Base-by-base conservation (phyloP, 768 basidiomycete species). In the Paxillus involutus region DNA sequence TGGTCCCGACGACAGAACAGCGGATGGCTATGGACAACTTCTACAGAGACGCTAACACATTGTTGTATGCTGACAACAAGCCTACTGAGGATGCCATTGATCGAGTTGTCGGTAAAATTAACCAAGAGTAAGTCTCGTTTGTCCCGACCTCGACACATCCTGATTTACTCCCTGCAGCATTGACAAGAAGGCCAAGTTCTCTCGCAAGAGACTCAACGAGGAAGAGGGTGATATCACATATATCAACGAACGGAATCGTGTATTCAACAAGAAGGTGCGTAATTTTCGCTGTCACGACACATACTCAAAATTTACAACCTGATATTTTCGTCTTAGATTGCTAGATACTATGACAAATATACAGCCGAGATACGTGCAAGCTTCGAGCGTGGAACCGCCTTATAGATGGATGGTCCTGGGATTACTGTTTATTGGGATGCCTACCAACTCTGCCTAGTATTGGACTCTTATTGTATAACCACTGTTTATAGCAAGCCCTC, bases 241-340 rank as follows among this genome's bases (percentile, higher is more conserved):
- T 69, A 99, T 99, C 82, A 99, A 99, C 78, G 93, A 98, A 72
- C 88, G 89, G 72, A 95, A 98, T 72, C 84, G 93, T 58, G 94
- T 97, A 44, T 98, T 97, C 81, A 97, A 98, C 83, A 94, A 94
- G 76, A 97, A 96, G 88, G 91, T 86, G 26, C 16, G 71, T 59
- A 19, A 36, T 11, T 26, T 32, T 30, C 43, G 32, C 41, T 36
- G 39, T 48, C 11, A 44, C 48, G 9, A 19, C 32, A 33, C 35
- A 35, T 35, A 3, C 29, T 44, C 21, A 3, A 16, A 8, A 21
- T 26, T 17, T 19, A 11, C 17, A 17, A 26, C 36, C 21, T 44
- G 17, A 50, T 40, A 52, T 24, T 43, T 16, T 57, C 47, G 11
- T 6, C 19, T 29, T 61, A 94, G 91, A 94, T 95, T 75, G 89